phyloP scores from a whole-genome alignment of 1,139 yeast species.

The Pneumocystis wakefieldiae region DNA sequence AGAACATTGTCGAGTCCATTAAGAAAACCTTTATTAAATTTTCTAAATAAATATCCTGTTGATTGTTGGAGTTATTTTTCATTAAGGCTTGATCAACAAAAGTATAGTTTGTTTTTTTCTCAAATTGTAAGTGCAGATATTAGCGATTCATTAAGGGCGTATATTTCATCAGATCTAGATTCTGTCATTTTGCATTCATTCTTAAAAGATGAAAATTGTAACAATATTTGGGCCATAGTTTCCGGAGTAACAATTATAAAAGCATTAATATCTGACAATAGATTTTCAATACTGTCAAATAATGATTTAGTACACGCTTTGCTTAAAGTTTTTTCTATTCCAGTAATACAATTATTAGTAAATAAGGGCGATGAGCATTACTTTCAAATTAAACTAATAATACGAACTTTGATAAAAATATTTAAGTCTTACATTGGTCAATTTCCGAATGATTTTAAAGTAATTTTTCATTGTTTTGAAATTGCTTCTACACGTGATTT shows the following conservation, averaged over 20 bases:
- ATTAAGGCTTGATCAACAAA: conserved; percentile 50
- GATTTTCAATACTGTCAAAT: background rate
- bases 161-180: background rate
- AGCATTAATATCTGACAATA: background rate
- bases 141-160: conserved; percentile 9
- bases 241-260: background rate
- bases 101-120: conserved; percentile 45
- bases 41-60: conserved; percentile 65
- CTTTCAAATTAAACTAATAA: background rate
- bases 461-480: background rate
- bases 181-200: background rate
- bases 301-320: background rate
- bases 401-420: background rate
- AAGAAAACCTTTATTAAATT: conserved; percentile 79
- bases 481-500: background rate
- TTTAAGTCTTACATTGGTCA: background rate
- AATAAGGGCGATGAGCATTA: background rate
- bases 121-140: conserved; percentile 13
- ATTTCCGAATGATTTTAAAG: background rate
- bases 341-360: background rate
- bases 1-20: conserved; percentile 82
- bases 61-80: conserved; percentile 61
- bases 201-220: background rate
- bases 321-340: background rate
- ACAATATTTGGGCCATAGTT: background rate